These are phyloP conservation scores for Striga hermonthica DNA, from an alignment of 305 asterid genomes.

Conservation along the genomic window DNA sequence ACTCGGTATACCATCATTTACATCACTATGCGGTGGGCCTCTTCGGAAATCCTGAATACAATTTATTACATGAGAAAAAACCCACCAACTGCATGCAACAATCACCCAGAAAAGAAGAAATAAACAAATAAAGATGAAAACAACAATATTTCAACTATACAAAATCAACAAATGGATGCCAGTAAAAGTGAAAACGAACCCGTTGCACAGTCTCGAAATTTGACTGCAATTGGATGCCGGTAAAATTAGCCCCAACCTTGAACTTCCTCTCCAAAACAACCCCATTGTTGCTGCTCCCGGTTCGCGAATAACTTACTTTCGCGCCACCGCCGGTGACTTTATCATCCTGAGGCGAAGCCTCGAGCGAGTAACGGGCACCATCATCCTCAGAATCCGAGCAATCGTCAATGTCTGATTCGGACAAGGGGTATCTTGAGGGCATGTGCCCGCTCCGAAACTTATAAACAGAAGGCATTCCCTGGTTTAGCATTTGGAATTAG, in stretches of 20 bases:
- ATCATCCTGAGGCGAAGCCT: slow-evolving; percentile 85
- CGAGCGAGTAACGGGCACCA: slow-evolving; percentile 49
- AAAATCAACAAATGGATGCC: no score
- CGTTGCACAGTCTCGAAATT: slow-evolving; percentile 16
- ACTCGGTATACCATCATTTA: slow-evolving; percentile 58
- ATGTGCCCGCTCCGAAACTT: slow-evolving; percentile 57
- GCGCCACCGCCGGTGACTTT: slow-evolving; percentile 42
- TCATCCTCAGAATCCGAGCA: slow-evolving; percentile 72
- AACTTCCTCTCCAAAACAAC: slow-evolving; percentile 30
- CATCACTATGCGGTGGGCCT: slow-evolving; percentile 32
- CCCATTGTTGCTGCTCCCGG: slow-evolving; percentile 38
- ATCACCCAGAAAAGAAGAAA: not conserved
- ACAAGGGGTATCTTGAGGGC: slow-evolving; percentile 40
- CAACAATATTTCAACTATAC: no score
- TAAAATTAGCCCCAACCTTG: slow-evolving; percentile 34
- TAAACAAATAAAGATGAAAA: not conserved
- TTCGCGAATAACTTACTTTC: slow-evolving; percentile 16
- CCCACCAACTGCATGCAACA: no score
- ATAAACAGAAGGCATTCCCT: slow-evolving; percentile 54
- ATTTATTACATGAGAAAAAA: slow-evolving; percentile 16
- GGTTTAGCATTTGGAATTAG: slow-evolving; percentile 48
- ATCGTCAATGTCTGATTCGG: slow-evolving; percentile 69
- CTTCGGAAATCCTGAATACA: slow-evolving; percentile 37
- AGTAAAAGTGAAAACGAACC: not conserved
- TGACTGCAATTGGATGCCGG: no score